Evolutionary conservation across 306 rosid species (phyloP).

Genomic region (Begonia loranthoides): DNA sequence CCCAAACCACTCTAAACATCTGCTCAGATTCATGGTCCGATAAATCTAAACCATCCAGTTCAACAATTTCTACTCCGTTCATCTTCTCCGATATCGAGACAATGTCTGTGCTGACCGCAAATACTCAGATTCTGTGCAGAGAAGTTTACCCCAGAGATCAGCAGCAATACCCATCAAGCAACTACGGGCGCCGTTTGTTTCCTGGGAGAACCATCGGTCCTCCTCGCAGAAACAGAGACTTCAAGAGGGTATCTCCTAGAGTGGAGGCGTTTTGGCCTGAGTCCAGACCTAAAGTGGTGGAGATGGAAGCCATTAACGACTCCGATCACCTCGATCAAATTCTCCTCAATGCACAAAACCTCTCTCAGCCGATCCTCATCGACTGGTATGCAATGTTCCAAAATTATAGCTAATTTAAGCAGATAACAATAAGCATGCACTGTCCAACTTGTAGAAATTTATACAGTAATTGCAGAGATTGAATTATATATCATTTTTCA

Average conservation of each 20-base stretch:
- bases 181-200: conserved; percentile 9
- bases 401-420: too few relatives aligned
- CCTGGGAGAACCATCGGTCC: conserved; percentile 19
- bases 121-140: conserved; percentile 34
- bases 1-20: background rate
- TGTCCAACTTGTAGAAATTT: too few relatives aligned
- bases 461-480: too few relatives aligned
- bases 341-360: conserved; percentile 33
- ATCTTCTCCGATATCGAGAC: background rate
- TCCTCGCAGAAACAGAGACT: conserved; percentile 21
- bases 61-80: background rate
- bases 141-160: conserved; percentile 36
- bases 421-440: too few relatives aligned
- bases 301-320: conserved; percentile 50
- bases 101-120: conserved; percentile 55
- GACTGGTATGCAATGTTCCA: conserved; percentile 36
- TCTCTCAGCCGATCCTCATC: conserved; percentile 52
- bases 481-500: background rate
- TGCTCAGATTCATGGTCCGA: too few relatives aligned
- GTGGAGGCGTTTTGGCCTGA: conserved; percentile 55
- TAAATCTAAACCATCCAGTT: too few relatives aligned
- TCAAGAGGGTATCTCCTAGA: conserved; percentile 15
- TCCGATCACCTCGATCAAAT: conserved; percentile 61
- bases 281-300: conserved; percentile 34
- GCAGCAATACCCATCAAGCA: conserved; percentile 14